Base-by-base conservation (phyloP, 2,329 filamentous ascomycete species). In the Alternaria consortialis region DNA sequence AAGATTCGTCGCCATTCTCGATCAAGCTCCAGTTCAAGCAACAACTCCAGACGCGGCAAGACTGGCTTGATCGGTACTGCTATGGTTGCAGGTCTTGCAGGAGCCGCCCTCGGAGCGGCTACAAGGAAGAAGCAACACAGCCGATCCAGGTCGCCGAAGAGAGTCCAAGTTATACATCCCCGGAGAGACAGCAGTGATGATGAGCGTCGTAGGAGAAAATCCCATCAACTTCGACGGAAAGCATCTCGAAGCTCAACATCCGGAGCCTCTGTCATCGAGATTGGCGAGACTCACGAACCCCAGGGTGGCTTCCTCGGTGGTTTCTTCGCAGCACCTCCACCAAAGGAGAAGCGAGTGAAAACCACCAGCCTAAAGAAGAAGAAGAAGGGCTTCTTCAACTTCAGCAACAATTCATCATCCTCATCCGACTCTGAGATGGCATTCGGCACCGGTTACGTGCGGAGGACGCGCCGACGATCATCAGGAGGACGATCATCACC, bases 211-310 rank as follows among this genome's bases (percentile, higher is more conserved):
- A 68, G 69, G 15, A 65, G 66, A 42, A 65, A 66, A 39, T 71
- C 71, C 12, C 68, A 76, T 23, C 68, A 72, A 32, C 58, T 72
- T 8, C 67, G 69, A 37, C 71, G 64, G 55, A 77, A 75, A 40
- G 72, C 71, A 15, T 78, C 76, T 37, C 71, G 74, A 48, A 78
- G 76, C 65, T 78, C 77, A 36, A 59, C 72, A 11, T 73, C 70
- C 42, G 84, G 84, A 42, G 86, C 84, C 15, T 90, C 88, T 2
- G 83, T 88, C 57, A 78, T 91, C 55, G 89, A 92, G 70, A 88
- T 92, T 53, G 91, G 90, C 50, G 84, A 84, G 39, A 80, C 82
- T 47, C 82, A 83, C 53, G 82, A 80, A 60, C 81, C 81, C 7
- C 80, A 83, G 56, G 67, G 72, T 23, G 73, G 74, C 29, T 73